These are phyloP conservation scores for Litchi chinensis DNA, from an alignment of 345 rosid species.

Conservation along the genomic window DNA sequence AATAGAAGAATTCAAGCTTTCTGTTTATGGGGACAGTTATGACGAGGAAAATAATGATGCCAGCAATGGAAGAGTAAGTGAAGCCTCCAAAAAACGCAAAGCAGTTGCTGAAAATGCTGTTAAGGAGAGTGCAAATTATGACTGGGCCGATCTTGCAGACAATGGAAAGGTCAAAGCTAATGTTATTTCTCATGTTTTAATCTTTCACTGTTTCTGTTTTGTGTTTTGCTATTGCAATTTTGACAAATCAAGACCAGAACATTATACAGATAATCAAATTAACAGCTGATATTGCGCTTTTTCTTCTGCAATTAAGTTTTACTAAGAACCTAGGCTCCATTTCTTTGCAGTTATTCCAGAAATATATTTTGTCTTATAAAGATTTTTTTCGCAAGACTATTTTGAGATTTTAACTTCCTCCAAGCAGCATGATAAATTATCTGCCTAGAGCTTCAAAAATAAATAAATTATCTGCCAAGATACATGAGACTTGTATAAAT, in stretches of 20 bases:
- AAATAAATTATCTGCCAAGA: no score
- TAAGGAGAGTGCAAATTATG: conserved; percentile 47
- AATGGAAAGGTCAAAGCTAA: conserved; percentile 65
- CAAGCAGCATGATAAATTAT: neutral
- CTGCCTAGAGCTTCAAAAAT: neutral
- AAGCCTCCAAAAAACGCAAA: conserved; percentile 69
- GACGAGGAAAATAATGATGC: conserved; percentile 51
- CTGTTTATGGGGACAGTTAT: conserved; percentile 69
- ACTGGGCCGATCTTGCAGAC: conserved; percentile 78
- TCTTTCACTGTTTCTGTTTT: neutral
- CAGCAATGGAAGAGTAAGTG: conserved; percentile 46
- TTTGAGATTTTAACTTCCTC: neutral
- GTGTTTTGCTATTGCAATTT: neutral
- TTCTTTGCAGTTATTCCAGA: neutral
- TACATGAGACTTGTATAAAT: no score
- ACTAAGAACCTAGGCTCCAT: neutral
- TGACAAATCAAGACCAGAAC: neutral
- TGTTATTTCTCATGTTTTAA: conserved; percentile 2
- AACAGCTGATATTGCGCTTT: neutral
- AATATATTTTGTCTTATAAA: neutral
- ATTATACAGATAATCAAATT: neutral
- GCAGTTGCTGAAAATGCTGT: conserved; percentile 50
- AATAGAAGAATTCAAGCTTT: conserved; percentile 68
- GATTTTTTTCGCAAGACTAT: neutral
- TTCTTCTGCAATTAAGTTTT: neutral